Percentiles rank a stretch among this genome's conserved stretches.
Evolutionary conservation across 129 eudicot genomes (phyloP).

Genomic region (Scalesia atractyloides): DNA sequence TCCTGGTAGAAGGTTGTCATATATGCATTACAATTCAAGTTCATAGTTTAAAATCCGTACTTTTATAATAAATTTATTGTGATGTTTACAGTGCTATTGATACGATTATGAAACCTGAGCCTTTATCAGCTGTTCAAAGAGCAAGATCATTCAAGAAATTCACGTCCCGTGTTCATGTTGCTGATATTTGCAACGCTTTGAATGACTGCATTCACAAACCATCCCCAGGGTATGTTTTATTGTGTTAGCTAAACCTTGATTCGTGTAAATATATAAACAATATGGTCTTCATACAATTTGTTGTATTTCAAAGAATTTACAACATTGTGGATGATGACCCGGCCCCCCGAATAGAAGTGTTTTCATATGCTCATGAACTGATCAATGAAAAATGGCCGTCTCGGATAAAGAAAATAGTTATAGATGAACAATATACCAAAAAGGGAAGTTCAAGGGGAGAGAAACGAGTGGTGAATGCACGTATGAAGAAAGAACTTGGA

Average conservation of each 20-base stretch:
- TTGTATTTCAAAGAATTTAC: slow-evolving; percentile 45
- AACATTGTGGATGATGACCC: slow-evolving; percentile 95
- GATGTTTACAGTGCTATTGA: slow-evolving; percentile 71
- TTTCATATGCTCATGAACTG: slow-evolving; percentile 54
- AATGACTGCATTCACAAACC: slow-evolving; percentile 54
- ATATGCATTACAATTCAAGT: neutral
- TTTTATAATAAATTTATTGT: neutral
- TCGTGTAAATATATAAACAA: neutral
- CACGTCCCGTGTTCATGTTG: slow-evolving; percentile 84
- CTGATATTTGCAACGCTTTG: slow-evolving; percentile 85
- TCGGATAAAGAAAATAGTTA: slow-evolving; percentile 21
- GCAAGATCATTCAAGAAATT: slow-evolving; percentile 58
- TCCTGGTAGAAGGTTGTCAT: slow-evolving; percentile 89
- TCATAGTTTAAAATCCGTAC: neutral
- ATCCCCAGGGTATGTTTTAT: slow-evolving; percentile 47
- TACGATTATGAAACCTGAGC: slow-evolving; percentile 59
- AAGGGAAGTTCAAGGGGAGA: slow-evolving; percentile 46
- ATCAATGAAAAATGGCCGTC: slow-evolving; percentile 61
- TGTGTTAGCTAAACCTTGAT: neutral
- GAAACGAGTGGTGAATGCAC: slow-evolving; percentile 68
- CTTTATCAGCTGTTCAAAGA: slow-evolving; percentile 57
- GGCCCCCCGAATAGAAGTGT: slow-evolving; percentile 73
- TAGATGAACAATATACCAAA: neutral
- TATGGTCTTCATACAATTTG: neutral
- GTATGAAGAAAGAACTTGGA: slow-evolving; percentile 73